Conservation (phyloP, 176 grass and related monocot genomes). For the Alopecurus myosuroides region DNA sequence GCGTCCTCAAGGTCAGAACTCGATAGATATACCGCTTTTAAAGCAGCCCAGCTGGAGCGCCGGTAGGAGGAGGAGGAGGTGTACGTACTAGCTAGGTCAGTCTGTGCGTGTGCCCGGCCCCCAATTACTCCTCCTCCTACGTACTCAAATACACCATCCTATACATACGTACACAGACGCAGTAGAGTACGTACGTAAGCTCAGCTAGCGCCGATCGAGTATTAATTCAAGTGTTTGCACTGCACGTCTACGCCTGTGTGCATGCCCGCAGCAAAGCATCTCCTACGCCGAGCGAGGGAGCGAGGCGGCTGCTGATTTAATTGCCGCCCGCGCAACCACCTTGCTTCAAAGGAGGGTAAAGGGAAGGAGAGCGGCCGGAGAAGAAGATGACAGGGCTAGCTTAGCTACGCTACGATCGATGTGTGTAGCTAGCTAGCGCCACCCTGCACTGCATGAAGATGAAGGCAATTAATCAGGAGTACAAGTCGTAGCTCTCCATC, state of each 20-base stretch:
- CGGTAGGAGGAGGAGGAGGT: neutral
- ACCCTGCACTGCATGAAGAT: neutral
- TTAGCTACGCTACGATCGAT: too few relatives aligned
- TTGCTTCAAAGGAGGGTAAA: slow-evolving; percentile 34
- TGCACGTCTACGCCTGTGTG: neutral
- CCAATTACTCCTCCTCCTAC: neutral
- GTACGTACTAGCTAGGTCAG: slow-evolving; percentile 6
- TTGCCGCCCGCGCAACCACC: slow-evolving; percentile 28
- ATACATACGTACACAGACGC: neutral
- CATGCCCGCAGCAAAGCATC: too few relatives aligned
- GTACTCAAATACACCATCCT: neutral
- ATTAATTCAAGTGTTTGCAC: neutral
- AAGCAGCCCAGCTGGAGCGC: neutral
- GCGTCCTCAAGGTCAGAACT: slow-evolving; percentile 22
- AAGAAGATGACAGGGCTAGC: neutral
- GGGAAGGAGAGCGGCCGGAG: neutral
- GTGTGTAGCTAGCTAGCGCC: neutral
- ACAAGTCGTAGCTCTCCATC: too few relatives aligned
- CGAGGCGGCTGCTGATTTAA: slow-evolving; percentile 36
- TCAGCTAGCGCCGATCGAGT: too few relatives aligned
- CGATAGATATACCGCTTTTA: slow-evolving; percentile 28
- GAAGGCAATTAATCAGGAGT: neutral
- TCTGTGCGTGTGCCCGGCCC: neutral
- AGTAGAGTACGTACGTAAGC: neutral
- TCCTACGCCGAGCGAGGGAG: too few relatives aligned